Conservation (phyloP, 1,284 basidiomycete genomes). For the Ganoderma lingzhi region DNA sequence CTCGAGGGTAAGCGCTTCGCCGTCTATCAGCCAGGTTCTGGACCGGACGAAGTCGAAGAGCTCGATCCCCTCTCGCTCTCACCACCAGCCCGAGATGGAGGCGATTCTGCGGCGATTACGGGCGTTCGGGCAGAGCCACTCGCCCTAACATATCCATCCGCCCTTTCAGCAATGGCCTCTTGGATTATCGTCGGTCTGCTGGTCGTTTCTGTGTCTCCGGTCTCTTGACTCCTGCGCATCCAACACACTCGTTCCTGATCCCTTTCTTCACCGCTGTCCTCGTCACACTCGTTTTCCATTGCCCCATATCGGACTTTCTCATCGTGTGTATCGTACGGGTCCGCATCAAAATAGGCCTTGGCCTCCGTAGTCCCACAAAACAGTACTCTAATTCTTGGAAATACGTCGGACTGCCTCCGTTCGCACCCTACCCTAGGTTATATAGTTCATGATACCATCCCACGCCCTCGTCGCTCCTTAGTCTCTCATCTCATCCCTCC, state of each 20-base stretch:
- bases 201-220: background rate
- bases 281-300: background rate
- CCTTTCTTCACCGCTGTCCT: background rate
- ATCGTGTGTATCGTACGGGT: background rate
- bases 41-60: constrained; percentile 30
- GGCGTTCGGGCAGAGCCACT: constrained; percentile 31
- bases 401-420: background rate
- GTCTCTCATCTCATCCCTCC: background rate
- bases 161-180: background rate
- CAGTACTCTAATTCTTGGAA: background rate
- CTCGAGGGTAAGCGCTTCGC: constrained; percentile 34
- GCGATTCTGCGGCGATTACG: constrained; percentile 37
- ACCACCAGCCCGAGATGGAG: constrained; percentile 37
- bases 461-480: constrained; percentile 5
- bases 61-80: constrained; percentile 4
- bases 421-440: constrained; percentile 1
- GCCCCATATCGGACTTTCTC: background rate
- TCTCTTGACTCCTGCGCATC: background rate
- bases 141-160: constrained; percentile 7
- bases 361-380: background rate
- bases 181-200: background rate
- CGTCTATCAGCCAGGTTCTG: constrained; percentile 45
- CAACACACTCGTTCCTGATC: background rate
- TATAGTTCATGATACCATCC: constrained; percentile 6
- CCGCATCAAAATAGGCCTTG: background rate